These are phyloP conservation scores for Lodderomyces orthopsilosis DNA, from an alignment of 1,139 yeast species.

Conservation along the genomic window DNA sequence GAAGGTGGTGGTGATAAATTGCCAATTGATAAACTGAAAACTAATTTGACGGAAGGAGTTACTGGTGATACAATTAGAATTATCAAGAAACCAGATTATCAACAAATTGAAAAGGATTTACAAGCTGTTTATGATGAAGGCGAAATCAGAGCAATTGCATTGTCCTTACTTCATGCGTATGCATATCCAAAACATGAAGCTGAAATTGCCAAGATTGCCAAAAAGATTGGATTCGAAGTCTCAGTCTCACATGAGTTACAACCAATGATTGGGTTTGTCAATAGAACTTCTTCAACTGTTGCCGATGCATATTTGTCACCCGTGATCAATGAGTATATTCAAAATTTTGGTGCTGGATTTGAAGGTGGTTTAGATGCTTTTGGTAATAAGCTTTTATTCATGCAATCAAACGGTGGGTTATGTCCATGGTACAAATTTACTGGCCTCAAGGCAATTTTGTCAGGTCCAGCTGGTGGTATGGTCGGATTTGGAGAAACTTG, in stretches of 20 bases:
- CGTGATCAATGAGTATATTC: constrained; percentile 31
- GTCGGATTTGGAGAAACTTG: constrained; percentile 50
- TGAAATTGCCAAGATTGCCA: constrained; percentile 35
- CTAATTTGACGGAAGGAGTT: constrained; percentile 25
- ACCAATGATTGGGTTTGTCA: constrained; percentile 46
- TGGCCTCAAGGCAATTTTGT: constrained; percentile 45
- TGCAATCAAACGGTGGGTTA: constrained; percentile 51
- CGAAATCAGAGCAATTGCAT: constrained; percentile 32
- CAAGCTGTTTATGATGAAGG: constrained; percentile 24
- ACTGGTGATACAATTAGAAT: constrained; percentile 40
- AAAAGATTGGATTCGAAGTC: constrained; percentile 34
- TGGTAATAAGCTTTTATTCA: constrained; percentile 42
- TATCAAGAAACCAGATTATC: constrained; percentile 32
- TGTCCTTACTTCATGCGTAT: constrained; percentile 41
- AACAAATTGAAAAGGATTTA: constrained; percentile 22
- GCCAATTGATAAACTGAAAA: constrained; percentile 14
- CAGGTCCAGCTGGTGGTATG: constrained; percentile 54
- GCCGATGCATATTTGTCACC: constrained; percentile 48
- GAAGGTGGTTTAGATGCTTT: constrained; percentile 45
- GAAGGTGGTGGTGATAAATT: constrained; percentile 43
- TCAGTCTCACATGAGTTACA: constrained; percentile 43
- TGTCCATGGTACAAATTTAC: constrained; percentile 50
- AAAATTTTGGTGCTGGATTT: constrained; percentile 40
- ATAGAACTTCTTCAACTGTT: constrained; percentile 43
- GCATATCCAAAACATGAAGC: constrained; percentile 41